A percentile compares a stretch with the other conserved stretches of the same genome.
These are phyloP conservation scores for Achlya hypogyna DNA, from an alignment of 352 stramenopile species.

Conservation along the genomic window DNA sequence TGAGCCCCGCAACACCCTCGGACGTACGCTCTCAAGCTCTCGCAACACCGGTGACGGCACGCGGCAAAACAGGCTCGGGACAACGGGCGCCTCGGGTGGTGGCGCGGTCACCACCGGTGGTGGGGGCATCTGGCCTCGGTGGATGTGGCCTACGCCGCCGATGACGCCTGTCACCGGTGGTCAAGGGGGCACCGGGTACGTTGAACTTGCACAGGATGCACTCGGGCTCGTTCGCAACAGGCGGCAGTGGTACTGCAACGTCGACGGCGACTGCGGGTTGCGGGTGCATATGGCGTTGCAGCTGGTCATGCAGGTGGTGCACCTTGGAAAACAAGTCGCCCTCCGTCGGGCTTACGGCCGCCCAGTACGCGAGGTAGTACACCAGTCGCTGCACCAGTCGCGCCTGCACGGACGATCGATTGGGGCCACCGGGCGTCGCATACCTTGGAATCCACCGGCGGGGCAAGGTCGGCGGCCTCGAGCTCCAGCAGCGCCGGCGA, in stretches of 20 bases:
- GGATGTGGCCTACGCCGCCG: background rate
- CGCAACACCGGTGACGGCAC: constrained; percentile 41
- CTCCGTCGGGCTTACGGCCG: constrained; percentile 60
- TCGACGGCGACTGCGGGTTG: constrained; percentile 4
- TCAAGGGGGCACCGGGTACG: constrained; percentile 36
- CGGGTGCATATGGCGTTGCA: background rate
- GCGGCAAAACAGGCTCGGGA: background rate
- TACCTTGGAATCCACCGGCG: constrained; percentile 3
- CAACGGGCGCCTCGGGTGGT: too few relatives aligned
- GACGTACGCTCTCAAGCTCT: constrained; percentile 40
- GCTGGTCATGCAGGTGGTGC: constrained; percentile 22
- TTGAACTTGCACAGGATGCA: constrained; percentile 79
- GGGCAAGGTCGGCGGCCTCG: background rate
- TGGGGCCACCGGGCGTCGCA: background rate
- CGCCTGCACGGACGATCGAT: background rate
- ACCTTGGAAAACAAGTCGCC: constrained; percentile 51
- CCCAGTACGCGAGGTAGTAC: constrained; percentile 69
- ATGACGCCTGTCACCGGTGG: background rate
- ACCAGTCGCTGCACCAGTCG: constrained; percentile 45
- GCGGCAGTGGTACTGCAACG: constrained; percentile 11
- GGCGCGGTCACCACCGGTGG: background rate
- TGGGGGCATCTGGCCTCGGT: constrained; percentile 1
- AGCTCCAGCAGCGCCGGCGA: background rate
- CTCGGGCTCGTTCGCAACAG: constrained; percentile 18
- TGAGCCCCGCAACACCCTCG: background rate